A percentile compares a stretch with the other conserved stretches of the same genome.
Evolutionary conservation across 148 eudicot species (phyloP).

Genomic region (Vaccinium vitisidaea): DNA sequence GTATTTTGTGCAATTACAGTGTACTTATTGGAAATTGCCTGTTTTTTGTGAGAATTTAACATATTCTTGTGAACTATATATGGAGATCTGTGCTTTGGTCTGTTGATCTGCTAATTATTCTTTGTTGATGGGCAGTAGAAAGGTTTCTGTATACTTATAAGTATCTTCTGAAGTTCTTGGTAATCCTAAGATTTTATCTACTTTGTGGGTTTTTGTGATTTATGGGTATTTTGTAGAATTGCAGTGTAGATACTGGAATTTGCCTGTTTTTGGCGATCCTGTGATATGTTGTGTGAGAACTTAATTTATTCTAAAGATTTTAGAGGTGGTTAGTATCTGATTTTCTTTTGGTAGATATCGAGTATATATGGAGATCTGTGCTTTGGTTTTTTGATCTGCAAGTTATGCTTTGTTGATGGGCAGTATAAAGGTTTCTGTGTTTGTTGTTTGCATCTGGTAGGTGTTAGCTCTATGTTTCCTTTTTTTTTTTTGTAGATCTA

Average conservation of each 20-base stretch:
- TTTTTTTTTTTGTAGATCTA: not conserved
- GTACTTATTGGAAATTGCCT: not conserved
- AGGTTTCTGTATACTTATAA: not conserved
- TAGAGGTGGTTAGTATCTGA: not conserved
- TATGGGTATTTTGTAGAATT: constrained; percentile 9
- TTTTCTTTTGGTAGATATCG: no score
- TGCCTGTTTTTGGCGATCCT: not conserved
- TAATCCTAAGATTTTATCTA: not conserved
- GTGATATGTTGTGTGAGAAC: constrained; percentile 13
- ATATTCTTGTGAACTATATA: not conserved
- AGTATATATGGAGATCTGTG: not conserved
- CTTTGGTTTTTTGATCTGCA: not conserved
- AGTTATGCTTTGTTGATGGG: no score
- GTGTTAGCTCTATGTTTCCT: not conserved
- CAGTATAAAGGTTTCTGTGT: not conserved
- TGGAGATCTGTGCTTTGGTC: not conserved
- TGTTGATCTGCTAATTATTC: not conserved
- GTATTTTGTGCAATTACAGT: not conserved
- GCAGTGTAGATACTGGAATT: not conserved
- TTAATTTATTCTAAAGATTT: not conserved
- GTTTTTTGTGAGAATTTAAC: constrained; percentile 11
- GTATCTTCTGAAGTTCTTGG: no score
- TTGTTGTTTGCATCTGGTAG: not conserved
- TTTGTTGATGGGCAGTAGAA: not conserved
- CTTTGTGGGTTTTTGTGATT: not conserved